Percentiles rank a stretch among this genome's conserved stretches.
phyloP scores from a whole-genome alignment of 352 stramenopile species.

The Phytophthora megakarya region DNA sequence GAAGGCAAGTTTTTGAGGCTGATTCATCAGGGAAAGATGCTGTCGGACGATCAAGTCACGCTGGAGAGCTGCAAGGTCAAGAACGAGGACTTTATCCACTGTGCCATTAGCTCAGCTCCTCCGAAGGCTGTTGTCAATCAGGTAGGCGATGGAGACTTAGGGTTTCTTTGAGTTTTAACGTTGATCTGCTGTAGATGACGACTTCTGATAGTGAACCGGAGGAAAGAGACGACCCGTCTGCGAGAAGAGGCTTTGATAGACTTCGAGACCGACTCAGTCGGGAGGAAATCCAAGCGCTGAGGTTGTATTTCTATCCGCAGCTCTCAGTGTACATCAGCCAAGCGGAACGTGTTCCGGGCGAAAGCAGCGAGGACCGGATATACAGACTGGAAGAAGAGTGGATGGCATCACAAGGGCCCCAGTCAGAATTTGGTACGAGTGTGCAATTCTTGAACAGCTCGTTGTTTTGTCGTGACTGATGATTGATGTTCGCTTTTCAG shows the following conservation, averaged over 20 bases:
- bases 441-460: not conserved
- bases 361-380: conserved; percentile 88
- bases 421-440: conserved; percentile 84
- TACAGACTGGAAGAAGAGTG: conserved; percentile 89
- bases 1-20: conserved; percentile 86
- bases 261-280: conserved; percentile 82
- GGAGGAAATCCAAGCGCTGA: conserved; percentile 85
- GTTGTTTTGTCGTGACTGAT: not conserved
- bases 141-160: conserved; percentile 28
- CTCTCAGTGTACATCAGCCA: conserved; percentile 86
- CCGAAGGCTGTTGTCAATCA: conserved; percentile 82
- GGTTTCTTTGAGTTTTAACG: not conserved
- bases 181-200: conserved; percentile 28
- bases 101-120: conserved; percentile 78
- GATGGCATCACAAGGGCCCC: conserved; percentile 86
- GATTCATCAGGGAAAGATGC: conserved; percentile 90
- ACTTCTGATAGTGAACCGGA: conserved; percentile 49
- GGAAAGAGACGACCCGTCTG: conserved; percentile 62
- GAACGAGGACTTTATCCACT: conserved; percentile 86
- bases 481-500: conserved; percentile 29
- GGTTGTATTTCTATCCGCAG: conserved; percentile 88
- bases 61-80: conserved; percentile 80
- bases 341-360: conserved; percentile 69
- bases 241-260: conserved; percentile 74
- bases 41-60: conserved; percentile 81